Percentiles rank a stretch among this genome's conserved stretches.
phyloP scores from a whole-genome alignment of 2,329 filamentous ascomycete species.

The Exophiala spinifera region DNA sequence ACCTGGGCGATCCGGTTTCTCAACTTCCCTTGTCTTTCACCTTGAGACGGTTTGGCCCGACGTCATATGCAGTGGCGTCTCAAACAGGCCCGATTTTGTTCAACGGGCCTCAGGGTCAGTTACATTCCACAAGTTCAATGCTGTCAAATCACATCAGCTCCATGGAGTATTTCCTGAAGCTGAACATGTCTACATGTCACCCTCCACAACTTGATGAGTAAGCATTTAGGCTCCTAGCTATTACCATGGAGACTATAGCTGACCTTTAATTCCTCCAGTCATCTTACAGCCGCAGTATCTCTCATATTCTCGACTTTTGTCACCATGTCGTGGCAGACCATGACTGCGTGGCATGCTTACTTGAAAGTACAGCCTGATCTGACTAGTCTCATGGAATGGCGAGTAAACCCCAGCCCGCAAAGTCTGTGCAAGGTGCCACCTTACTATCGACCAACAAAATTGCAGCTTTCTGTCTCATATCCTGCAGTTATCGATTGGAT shows the following conservation, averaged over 20 bases:
- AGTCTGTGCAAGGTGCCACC: neutral
- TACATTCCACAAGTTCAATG: too few relatives aligned
- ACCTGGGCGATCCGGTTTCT: too few relatives aligned
- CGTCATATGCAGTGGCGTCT: too few relatives aligned
- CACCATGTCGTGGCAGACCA: constrained; percentile 2
- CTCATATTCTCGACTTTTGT: constrained; percentile 9
- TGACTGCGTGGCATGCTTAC: neutral
- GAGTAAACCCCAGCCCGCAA: neutral
- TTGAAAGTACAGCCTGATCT: constrained; percentile 1
- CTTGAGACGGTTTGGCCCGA: too few relatives aligned
- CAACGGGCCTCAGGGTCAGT: too few relatives aligned
- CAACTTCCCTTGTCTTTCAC: too few relatives aligned
- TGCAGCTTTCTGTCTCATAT: neutral
- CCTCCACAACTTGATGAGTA: neutral
- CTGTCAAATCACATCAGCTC: constrained; percentile 2
- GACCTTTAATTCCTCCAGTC: neutral
- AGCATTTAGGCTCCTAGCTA: too few relatives aligned
- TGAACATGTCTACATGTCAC: too few relatives aligned
- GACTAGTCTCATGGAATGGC: constrained; percentile 1
- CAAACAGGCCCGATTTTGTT: too few relatives aligned
- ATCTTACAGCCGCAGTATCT: neutral
- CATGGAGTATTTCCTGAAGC: constrained; percentile 1
- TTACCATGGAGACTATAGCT: neutral
- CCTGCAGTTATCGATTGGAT: constrained; percentile 4
- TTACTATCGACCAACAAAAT: constrained; percentile 2